A percentile compares a stretch with the other conserved stretches of the same genome.
Conservation (phyloP, 805 yeast species). For the Yarrowia sp. region DNA sequence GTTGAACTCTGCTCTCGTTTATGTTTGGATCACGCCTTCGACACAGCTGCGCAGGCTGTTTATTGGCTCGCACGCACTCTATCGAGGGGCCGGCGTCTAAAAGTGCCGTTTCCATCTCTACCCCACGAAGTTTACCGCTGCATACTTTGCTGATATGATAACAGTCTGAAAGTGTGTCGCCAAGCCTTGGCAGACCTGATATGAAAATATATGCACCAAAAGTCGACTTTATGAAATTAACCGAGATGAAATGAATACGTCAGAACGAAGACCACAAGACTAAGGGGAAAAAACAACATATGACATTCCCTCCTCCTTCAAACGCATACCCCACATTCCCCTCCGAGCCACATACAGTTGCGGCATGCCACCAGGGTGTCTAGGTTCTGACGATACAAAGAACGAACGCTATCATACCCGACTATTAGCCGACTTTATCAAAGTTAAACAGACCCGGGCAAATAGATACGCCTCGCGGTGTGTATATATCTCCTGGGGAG, state of each 20-base stretch:
- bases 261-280: not conserved
- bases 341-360: not conserved
- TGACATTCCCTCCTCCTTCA: not conserved
- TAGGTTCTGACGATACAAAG: constrained; percentile 11
- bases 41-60: not conserved
- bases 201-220: constrained; percentile 7
- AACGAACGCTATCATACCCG: not conserved
- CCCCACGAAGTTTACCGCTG: constrained; percentile 1
- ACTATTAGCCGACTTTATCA: not conserved
- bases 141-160: not conserved
- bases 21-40: constrained; percentile 5
- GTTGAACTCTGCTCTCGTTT: constrained; percentile 2
- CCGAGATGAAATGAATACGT: not conserved
- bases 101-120: not conserved
- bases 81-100: constrained; percentile 17
- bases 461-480: not conserved
- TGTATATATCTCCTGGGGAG: not conserved
- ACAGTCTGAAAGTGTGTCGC: not conserved
- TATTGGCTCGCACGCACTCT: constrained; percentile 6
- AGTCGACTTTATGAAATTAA: not conserved
- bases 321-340: constrained; percentile 15
- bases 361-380: not conserved
- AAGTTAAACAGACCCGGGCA: constrained; percentile 1
- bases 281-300: too few species aligned
- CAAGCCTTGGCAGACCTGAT: constrained; percentile 6